These are phyloP conservation scores for Sporothrix phasma DNA, from an alignment of 2,329 filamentous ascomycete species.

Conservation along the genomic window DNA sequence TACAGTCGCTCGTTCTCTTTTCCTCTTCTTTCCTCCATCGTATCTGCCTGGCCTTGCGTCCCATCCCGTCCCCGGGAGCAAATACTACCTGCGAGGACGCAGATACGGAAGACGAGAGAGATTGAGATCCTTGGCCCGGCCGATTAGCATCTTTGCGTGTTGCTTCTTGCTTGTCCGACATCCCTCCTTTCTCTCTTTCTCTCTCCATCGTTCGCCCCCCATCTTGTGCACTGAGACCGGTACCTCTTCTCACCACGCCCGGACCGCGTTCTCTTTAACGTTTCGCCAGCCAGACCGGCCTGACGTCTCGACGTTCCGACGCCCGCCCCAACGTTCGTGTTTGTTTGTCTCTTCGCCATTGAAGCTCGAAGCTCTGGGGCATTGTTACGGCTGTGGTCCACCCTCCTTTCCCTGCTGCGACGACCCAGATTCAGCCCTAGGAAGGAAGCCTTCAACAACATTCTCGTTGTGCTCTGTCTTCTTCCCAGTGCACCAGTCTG, in stretches of 20 bases:
- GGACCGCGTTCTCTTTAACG: background rate
- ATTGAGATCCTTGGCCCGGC: background rate
- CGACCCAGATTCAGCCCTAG: background rate
- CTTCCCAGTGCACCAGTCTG: background rate
- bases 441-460: background rate
- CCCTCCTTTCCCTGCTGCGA: background rate
- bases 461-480: background rate
- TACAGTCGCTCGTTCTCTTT: background rate
- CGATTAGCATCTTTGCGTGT: background rate
- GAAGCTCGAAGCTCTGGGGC: too few species aligned
- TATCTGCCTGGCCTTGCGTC: background rate
- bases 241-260: background rate
- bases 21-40: background rate
- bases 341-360: background rate
- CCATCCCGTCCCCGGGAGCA: background rate
- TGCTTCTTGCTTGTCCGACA: background rate
- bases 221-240: background rate
- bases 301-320: background rate
- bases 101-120: background rate
- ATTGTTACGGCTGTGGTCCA: background rate
- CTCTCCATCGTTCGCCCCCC: background rate
- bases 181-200: background rate
- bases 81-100: constrained; percentile 4
- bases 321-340: background rate
- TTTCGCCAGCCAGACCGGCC: constrained; percentile 1